Conservation (phyloP, 306 rosid genomes). For the Hippophae rhamnoides region DNA sequence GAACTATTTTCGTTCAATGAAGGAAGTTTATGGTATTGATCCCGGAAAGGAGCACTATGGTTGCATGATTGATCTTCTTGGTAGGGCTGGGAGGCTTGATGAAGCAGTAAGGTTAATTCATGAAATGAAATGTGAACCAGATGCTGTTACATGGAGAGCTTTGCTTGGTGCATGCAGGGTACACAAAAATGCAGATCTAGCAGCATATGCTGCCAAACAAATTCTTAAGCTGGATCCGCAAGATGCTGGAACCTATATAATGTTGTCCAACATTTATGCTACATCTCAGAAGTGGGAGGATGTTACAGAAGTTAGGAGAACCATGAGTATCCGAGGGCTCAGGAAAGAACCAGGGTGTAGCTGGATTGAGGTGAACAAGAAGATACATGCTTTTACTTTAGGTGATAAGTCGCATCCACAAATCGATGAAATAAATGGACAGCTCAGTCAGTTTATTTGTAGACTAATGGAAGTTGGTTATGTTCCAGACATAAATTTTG, state of each 20-base stretch:
- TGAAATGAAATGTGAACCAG: slow-evolving; percentile 66
- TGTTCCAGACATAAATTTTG: slow-evolving; percentile 77
- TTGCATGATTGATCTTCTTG: slow-evolving; percentile 88
- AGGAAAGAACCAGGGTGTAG: slow-evolving; percentile 88
- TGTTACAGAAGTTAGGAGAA: slow-evolving; percentile 56
- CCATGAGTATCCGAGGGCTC: slow-evolving; percentile 55
- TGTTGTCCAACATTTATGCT: slow-evolving; percentile 74
- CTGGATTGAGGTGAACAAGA: slow-evolving; percentile 77
- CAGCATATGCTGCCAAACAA: slow-evolving; percentile 61
- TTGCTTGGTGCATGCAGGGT: slow-evolving; percentile 81
- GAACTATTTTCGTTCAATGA: slow-evolving; percentile 65
- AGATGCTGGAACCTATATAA: slow-evolving; percentile 72
- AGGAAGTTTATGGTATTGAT: slow-evolving; percentile 51
- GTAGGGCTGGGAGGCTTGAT: slow-evolving; percentile 77
- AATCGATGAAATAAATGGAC: slow-evolving; percentile 48
- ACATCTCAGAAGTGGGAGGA: slow-evolving; percentile 66
- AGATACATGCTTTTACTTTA: slow-evolving; percentile 63
- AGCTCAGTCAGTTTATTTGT: slow-evolving; percentile 38
- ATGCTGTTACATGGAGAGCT: slow-evolving; percentile 75
- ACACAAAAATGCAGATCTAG: slow-evolving; percentile 60
- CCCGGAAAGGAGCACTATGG: slow-evolving; percentile 79
- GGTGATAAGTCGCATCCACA: slow-evolving; percentile 73
- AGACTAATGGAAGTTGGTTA: slow-evolving; percentile 50
- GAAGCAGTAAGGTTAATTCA: slow-evolving; percentile 55
- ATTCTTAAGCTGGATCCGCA: slow-evolving; percentile 52